Evolutionary conservation across 2,329 filamentous ascomycete genomes (phyloP).

Genomic region (Dothidotthia symphoricarpi): DNA sequence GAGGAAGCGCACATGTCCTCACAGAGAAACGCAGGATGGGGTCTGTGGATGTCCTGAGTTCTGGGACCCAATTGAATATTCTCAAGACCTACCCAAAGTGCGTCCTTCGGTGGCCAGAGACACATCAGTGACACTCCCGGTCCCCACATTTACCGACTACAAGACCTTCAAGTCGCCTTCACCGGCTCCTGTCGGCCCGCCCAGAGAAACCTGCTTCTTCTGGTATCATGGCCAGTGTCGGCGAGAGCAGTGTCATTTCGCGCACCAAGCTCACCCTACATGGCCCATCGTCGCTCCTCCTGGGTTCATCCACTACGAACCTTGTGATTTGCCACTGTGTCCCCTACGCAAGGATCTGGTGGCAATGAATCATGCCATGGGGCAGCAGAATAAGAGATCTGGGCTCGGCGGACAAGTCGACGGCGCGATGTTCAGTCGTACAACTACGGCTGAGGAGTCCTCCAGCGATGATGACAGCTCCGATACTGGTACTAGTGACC

Average conservation of each 20-base stretch:
- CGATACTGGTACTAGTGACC: conserved; percentile 3
- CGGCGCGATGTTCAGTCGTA: conserved; percentile 5
- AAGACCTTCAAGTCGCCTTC: background rate
- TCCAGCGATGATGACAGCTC: background rate
- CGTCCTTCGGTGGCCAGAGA: no score
- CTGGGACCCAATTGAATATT: conserved; percentile 10
- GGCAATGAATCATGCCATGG: conserved; percentile 1
- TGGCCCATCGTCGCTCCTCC: conserved; percentile 23
- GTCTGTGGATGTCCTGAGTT: conserved; percentile 29
- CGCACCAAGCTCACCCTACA: conserved; percentile 18
- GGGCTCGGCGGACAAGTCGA: conserved; percentile 10
- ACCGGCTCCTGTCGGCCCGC: conserved; percentile 8
- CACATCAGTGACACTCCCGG: background rate
- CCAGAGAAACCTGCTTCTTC: conserved; percentile 29
- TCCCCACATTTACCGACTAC: background rate
- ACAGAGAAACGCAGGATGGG: conserved; percentile 14
- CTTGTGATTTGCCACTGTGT: conserved; percentile 19
- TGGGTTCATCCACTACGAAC: conserved; percentile 15
- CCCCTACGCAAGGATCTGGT: conserved; percentile 18
- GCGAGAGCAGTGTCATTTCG: conserved; percentile 8
- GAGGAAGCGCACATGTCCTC: conserved; percentile 5
- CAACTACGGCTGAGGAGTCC: conserved; percentile 4
- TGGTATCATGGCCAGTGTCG: conserved; percentile 27
- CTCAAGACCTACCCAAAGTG: background rate
- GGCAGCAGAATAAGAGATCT: background rate